A percentile compares a stretch with the other conserved stretches of the same genome.
Conservation (phyloP, 345 rosid species). For the Boechera retrofracta region DNA sequence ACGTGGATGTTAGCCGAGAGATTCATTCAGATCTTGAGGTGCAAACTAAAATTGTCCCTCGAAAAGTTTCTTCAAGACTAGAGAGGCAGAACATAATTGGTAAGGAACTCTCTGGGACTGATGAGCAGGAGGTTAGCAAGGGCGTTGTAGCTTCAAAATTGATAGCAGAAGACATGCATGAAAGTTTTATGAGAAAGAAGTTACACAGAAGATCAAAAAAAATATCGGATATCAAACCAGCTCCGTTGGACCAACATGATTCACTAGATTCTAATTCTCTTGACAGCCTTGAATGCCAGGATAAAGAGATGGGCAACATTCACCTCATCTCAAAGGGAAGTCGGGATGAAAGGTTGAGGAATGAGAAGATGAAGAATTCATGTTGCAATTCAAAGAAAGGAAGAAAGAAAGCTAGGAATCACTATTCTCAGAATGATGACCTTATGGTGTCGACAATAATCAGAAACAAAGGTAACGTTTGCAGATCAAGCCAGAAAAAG, state of each 20-base stretch:
- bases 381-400: slow-evolving; percentile 47
- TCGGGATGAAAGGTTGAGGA: slow-evolving; percentile 42
- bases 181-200: slow-evolving; percentile 55
- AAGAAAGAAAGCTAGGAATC: slow-evolving; percentile 52
- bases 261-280: slow-evolving; percentile 37
- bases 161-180: slow-evolving; percentile 46
- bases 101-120: slow-evolving; percentile 39
- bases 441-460: slow-evolving; percentile 61
- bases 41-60: slow-evolving; percentile 36
- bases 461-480: slow-evolving; percentile 55
- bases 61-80: slow-evolving; percentile 47
- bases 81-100: slow-evolving; percentile 28
- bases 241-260: slow-evolving; percentile 47
- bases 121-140: slow-evolving; percentile 48
- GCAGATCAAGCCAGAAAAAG: slow-evolving; percentile 54
- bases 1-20: slow-evolving; percentile 48
- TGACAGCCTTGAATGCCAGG: slow-evolving; percentile 42
- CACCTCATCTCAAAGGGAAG: slow-evolving; percentile 46
- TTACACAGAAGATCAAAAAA: slow-evolving; percentile 69
- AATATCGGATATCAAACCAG: slow-evolving; percentile 62
- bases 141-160: slow-evolving; percentile 49
- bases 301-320: slow-evolving; percentile 36
- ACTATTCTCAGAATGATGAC: slow-evolving; percentile 69
- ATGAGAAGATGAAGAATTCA: slow-evolving; percentile 45
- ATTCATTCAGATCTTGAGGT: slow-evolving; percentile 34